Conservation (phyloP, 495 filamentous ascomycete species). For the Penicilliopsis zonata region DNA sequence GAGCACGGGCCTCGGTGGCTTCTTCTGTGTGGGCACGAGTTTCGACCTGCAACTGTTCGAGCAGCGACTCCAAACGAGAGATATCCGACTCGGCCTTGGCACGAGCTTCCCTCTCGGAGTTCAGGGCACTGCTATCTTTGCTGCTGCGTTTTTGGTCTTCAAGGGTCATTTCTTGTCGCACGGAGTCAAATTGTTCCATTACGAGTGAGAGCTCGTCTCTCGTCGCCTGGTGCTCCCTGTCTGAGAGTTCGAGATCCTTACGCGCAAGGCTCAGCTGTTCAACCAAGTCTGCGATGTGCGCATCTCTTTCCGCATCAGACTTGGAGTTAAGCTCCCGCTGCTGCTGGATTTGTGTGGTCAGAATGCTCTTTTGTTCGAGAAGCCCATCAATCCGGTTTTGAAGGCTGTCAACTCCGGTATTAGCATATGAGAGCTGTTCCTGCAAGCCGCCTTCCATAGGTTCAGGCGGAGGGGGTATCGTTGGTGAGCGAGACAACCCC, state of each 20-base stretch:
- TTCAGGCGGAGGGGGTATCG: conserved; percentile 35
- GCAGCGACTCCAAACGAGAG: conserved; percentile 17
- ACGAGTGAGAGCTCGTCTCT: conserved; percentile 32
- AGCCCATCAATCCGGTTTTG: conserved; percentile 44
- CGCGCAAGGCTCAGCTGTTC: conserved; percentile 35
- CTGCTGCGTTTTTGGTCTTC: conserved; percentile 18
- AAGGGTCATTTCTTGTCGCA: conserved; percentile 20
- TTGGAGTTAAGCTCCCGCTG: conserved; percentile 76
- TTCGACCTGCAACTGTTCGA: conserved; percentile 19
- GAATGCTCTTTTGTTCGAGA: conserved; percentile 71
- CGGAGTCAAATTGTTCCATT: conserved; percentile 34
- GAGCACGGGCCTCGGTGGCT: conserved; percentile 35
- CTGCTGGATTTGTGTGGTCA: conserved; percentile 82
- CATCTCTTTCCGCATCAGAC: conserved; percentile 45
- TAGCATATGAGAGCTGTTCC: conserved; percentile 43
- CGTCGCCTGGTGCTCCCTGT: conserved; percentile 22
- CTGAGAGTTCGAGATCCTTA: conserved; percentile 25
- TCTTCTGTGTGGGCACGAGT: conserved; percentile 19
- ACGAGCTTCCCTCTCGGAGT: conserved; percentile 46
- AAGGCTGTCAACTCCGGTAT: conserved; percentile 62
- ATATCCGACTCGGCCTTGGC: conserved; percentile 41
- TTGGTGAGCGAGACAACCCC: conserved; percentile 28
- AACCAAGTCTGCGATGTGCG: conserved; percentile 35
- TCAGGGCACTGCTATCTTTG: conserved; percentile 16
- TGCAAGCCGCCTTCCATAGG: conserved; percentile 30